phyloP scores from a whole-genome alignment of 1,139 yeast genomes.

The Suhomyces wounanorum region DNA sequence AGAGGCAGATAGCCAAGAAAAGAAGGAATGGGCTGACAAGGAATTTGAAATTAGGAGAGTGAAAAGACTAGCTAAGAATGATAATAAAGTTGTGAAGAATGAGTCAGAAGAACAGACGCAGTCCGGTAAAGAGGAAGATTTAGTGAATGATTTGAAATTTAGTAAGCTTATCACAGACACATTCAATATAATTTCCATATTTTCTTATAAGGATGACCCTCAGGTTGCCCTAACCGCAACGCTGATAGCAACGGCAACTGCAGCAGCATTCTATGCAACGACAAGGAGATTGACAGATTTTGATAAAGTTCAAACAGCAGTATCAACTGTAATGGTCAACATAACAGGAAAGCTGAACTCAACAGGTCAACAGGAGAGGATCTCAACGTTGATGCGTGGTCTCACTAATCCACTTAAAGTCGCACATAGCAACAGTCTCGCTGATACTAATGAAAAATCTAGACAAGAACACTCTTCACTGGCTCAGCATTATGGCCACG shows the following conservation, averaged over 20 bases:
- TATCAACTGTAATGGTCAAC: slow-evolving; percentile 30
- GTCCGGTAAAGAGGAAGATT: slow-evolving; percentile 7
- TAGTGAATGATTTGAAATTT: slow-evolving; percentile 24
- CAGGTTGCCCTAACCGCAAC: slow-evolving; percentile 43
- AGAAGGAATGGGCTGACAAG: slow-evolving; percentile 70
- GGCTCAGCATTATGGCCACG: neutral
- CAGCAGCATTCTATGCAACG: slow-evolving; percentile 37
- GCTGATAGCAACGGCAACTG: slow-evolving; percentile 39
- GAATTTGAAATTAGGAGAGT: slow-evolving; percentile 70
- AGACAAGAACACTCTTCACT: neutral
- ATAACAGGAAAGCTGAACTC: slow-evolving; percentile 30
- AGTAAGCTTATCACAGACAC: slow-evolving; percentile 36
- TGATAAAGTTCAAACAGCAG: slow-evolving; percentile 24
- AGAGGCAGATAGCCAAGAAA: slow-evolving; percentile 51
- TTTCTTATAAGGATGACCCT: slow-evolving; percentile 37
- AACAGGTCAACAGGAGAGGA: slow-evolving; percentile 31
- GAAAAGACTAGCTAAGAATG: slow-evolving; percentile 50
- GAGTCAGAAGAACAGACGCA: slow-evolving; percentile 9
- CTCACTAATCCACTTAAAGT: neutral
- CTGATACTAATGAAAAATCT: neutral
- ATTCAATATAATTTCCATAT: slow-evolving; percentile 39
- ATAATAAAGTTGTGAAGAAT: slow-evolving; percentile 12
- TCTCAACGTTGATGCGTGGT: slow-evolving; percentile 29
- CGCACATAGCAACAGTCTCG: neutral
- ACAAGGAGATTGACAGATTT: slow-evolving; percentile 16